phyloP scores from a whole-genome alignment of 768 basidiomycete genomes.

The Kwoniella dejecticola region DNA sequence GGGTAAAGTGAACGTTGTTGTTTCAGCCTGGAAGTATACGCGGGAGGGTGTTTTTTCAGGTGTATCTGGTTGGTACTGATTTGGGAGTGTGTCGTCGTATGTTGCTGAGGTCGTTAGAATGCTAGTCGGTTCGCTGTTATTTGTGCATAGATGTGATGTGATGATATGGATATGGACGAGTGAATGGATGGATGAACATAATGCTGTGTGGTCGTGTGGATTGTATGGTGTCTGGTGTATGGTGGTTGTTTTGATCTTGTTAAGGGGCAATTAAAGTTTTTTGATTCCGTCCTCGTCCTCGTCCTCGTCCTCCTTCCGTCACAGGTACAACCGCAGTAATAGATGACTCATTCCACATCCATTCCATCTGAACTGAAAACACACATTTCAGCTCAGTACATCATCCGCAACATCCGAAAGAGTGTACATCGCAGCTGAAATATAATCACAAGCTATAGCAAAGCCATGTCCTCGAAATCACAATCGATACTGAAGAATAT shows the following conservation, averaged over 20 bases:
- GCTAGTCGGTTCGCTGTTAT: no score
- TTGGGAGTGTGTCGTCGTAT: no score
- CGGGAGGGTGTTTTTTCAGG: not conserved
- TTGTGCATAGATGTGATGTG: no score
- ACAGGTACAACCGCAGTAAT: not conserved
- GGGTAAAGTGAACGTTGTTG: not conserved
- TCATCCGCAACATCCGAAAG: not conserved
- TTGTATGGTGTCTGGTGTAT: not conserved
- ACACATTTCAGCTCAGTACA: no score
- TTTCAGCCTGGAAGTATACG: slow-evolving; percentile 12
- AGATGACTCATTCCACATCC: not conserved
- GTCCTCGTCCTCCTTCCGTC: no score
- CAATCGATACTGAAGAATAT: not conserved
- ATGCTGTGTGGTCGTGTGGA: not conserved
- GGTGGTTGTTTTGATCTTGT: not conserved
- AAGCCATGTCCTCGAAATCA: not conserved
- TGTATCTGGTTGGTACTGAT: no score
- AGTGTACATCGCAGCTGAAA: not conserved
- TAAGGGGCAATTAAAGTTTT: slow-evolving; percentile 1
- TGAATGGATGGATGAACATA: not conserved
- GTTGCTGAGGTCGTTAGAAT: no score
- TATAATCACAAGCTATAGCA: not conserved
- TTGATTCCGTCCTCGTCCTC: not conserved
- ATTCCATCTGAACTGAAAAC: not conserved
- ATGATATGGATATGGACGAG: not conserved